Base-by-base conservation (phyloP, 352 stramenopile species). In the Phytopythium mirpurense region DNA sequence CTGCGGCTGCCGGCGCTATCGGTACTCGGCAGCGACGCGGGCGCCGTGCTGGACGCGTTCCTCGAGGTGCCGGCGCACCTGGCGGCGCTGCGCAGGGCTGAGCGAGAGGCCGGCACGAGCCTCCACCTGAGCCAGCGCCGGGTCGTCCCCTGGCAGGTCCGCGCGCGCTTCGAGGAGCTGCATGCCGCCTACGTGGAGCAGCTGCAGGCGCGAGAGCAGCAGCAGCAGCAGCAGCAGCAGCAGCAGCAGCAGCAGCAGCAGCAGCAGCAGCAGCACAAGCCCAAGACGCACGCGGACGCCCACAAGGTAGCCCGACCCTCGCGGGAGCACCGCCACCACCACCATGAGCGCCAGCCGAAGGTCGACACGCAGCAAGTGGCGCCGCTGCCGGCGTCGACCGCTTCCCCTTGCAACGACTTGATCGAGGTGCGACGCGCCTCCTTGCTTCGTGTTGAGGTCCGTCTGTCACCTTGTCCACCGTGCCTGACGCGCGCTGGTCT, bases 11-110 rank as follows among this genome's bases (percentile, higher is more conserved):
- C 72, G 6, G 57, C 57, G 16, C 74, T 93, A n/a, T 84, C 73
- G 5, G 60, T 54, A 14, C 79, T 86, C 57, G 72, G 71, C 8
- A 86, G 69, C 45, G 74, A 88, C 27, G 75, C 43, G 3, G 71
- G 67, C 41, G 62, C 69, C 18, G 74, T 89, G 65, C 64, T 93
- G 5, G 70, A 90, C 60, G 65, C 62, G 2, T 93, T 93, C 46
- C 61, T 90, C 40, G 76, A 86, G 38, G 72, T 90, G 27, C 73
- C 76, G 12, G 37, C 59, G 35, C 78, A 93, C 51, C 57, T 87
- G 12, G 45, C 56, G 3, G 62, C 65, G 7, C 72, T 88, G 37
- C 72, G 72, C 6, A 67, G 70, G 34, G 46, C 84, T 32, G 76
- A 87, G 52, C 72, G 68, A 12, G 54, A 67, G 14, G 76, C 51